Conservation (phyloP, 768 basidiomycete genomes). For the Hortiboletus flavorubellus region DNA sequence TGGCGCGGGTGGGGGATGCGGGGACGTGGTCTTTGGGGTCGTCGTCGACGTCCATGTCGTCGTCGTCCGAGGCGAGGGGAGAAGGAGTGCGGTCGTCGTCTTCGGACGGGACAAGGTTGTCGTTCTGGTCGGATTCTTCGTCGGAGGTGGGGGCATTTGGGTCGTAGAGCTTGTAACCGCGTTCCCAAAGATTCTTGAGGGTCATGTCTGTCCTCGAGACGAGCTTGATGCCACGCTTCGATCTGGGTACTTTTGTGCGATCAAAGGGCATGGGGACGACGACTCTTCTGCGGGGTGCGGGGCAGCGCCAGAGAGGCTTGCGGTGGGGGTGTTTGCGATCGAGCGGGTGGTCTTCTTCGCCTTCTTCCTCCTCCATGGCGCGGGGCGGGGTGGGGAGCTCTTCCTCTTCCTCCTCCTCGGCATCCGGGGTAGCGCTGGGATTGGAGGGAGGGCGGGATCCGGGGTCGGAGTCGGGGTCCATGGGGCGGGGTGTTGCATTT, state of each 20-base stretch:
- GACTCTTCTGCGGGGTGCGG: conserved; percentile 9
- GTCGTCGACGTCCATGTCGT: conserved; percentile 31
- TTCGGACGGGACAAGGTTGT: neutral
- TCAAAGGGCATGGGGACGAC: conserved; percentile 20
- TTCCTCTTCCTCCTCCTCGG: conserved; percentile 40
- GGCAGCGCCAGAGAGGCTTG: neutral
- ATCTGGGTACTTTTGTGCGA: conserved; percentile 12
- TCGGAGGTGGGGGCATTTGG: conserved; percentile 19
- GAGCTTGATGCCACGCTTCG: conserved; percentile 11
- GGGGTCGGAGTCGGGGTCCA: neutral
- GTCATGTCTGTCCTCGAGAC: neutral
- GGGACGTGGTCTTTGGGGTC: conserved; percentile 27
- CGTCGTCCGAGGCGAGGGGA: conserved; percentile 12
- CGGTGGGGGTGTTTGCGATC: conserved; percentile 14
- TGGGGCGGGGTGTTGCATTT: neutral
- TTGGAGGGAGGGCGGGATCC: neutral
- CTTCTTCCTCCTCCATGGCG: conserved; percentile 65
- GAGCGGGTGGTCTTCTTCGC: conserved; percentile 29
- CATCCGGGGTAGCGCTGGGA: conserved; percentile 24
- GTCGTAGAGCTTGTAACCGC: conserved; percentile 18
- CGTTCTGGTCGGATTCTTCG: conserved; percentile 11
- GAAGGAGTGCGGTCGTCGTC: conserved; percentile 10
- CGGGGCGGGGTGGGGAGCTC: conserved; percentile 44
- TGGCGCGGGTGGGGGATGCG: conserved; percentile 17
- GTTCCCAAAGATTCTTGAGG: conserved; percentile 15